Base-by-base conservation (phyloP, 495 filamentous ascomycete genomes). In the Penicillium egyptiacum region DNA sequence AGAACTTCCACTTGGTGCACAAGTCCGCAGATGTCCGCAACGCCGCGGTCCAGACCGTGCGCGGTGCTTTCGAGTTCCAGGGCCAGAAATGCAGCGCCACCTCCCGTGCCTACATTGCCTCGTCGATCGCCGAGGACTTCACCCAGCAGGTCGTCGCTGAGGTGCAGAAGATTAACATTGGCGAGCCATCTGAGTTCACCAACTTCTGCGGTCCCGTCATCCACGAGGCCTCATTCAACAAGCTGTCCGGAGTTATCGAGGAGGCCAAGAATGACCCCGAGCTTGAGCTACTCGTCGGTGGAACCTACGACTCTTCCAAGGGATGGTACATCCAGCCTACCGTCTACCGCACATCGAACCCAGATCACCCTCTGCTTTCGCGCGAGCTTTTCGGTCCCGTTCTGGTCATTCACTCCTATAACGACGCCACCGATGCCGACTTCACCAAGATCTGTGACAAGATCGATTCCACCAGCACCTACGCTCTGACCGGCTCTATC, bases 81-180 rank as follows among this genome's bases (percentile, higher is more conserved):
- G 89, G 89, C 20, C 89, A 93, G 72, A 93, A 94, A 73, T 94
- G 90, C 77, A 90, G 87, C 65, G 90, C 90, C 58, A 90, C 87
- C 8, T 92, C 88, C 35, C 83, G 90, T 30, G 71, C 81, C 8
- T 93, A 94, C 66, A 79, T 94, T 5, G 83, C 89, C 7, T 73
- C 80, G 58, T 90, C 87, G 0, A 70, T 90, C 42, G 87, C 87
- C 73, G 81, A 85, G 10, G 72, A 83, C 49, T 91, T 93, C 74
- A 75, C 82, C 55, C 66, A 75, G 44, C 71, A 78, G 44, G 69
- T 96, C 16, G 81, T 86, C 23, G 71, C 78, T 14, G 86, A 92
- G 72, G 86, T 85, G 22, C 72, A 83, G 60, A 79, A 78, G 50
- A 79, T 96, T 30, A 80, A 82, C 46, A 69, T 91, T 40, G 91